Evolutionary conservation across 2,329 filamentous ascomycete genomes (phyloP).

Genomic region (Corniculantispora saksenae): DNA sequence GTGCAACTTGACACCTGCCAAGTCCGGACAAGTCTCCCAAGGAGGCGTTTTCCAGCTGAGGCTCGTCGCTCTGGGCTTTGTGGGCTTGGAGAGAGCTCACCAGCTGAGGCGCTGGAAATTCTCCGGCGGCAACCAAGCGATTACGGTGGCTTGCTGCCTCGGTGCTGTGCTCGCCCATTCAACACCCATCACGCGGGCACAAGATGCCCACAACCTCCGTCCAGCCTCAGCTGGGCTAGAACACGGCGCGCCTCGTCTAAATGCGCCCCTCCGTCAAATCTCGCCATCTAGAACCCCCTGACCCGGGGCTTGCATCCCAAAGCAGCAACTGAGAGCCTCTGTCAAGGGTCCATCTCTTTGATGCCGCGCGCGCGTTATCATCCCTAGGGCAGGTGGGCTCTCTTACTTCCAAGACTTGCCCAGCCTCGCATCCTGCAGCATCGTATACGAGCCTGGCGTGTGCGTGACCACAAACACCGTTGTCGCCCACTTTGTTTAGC

Average conservation of each 20-base stretch:
- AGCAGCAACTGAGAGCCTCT: neutral
- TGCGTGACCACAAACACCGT: neutral
- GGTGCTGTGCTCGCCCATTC: too few relatives aligned
- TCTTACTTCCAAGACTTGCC: neutral
- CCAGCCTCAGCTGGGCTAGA: constrained; percentile 4
- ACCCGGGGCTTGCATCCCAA: too few relatives aligned
- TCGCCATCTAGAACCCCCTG: neutral
- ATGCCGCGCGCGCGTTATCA: neutral
- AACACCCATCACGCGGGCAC: too few relatives aligned
- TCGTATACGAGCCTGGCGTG: neutral
- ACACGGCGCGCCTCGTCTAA: neutral
- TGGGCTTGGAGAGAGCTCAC: neutral
- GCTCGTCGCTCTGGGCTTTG: neutral
- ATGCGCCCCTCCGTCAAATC: neutral
- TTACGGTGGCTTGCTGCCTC: neutral
- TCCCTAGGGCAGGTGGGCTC: neutral
- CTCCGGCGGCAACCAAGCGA: too few relatives aligned
- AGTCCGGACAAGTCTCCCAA: neutral
- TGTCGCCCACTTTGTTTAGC: neutral
- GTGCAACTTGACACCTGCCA: neutral
- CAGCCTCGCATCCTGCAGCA: neutral
- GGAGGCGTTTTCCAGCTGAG: neutral
- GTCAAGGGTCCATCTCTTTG: neutral
- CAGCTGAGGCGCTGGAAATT: constrained; percentile 6
- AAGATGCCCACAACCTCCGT: too few relatives aligned